Evolutionary conservation across 352 stramenopile species (phyloP).

Genomic region (Globisporangium rhizosaccharum): DNA sequence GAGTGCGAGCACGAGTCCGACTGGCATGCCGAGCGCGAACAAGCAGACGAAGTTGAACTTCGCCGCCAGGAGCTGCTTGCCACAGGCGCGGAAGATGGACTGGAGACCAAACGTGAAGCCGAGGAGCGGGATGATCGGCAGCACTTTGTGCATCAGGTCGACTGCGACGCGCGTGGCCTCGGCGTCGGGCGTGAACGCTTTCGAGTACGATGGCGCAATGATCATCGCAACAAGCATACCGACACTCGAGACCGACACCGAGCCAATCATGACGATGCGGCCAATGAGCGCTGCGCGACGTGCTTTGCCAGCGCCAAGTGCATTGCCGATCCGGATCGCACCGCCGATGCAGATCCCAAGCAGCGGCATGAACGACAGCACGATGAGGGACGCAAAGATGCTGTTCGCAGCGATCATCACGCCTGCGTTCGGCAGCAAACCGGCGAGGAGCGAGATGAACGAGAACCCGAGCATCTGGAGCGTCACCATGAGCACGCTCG

Average conservation of each 20-base stretch:
- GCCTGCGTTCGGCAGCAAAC: conserved; percentile 25
- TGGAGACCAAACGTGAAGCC: conserved; percentile 11
- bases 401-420: conserved; percentile 28
- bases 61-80: conserved; percentile 12
- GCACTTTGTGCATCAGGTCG: conserved; percentile 1
- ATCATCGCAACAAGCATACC: conserved; percentile 14
- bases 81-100: conserved; percentile 14
- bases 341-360: conserved; percentile 21
- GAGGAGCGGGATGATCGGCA: conserved; percentile 11
- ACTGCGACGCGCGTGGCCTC: conserved; percentile 1
- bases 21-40: conserved; percentile 19
- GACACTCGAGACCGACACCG: conserved; percentile 6
- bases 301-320: conserved; percentile 22
- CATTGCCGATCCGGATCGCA: conserved; percentile 31
- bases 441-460: conserved; percentile 17
- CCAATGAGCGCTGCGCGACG: conserved; percentile 17
- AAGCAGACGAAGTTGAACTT: conserved; percentile 17
- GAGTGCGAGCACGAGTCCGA: conserved; percentile 18
- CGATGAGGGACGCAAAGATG: conserved; percentile 26
- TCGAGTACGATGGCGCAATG: conserved; percentile 12
- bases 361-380: conserved; percentile 27
- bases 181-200: conserved; percentile 13
- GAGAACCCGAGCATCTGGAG: conserved; percentile 17
- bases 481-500: conserved; percentile 12
- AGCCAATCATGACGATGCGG: conserved; percentile 15